Conservation (phyloP, 352 stramenopile genomes). For the Pythium biforme region DNA sequence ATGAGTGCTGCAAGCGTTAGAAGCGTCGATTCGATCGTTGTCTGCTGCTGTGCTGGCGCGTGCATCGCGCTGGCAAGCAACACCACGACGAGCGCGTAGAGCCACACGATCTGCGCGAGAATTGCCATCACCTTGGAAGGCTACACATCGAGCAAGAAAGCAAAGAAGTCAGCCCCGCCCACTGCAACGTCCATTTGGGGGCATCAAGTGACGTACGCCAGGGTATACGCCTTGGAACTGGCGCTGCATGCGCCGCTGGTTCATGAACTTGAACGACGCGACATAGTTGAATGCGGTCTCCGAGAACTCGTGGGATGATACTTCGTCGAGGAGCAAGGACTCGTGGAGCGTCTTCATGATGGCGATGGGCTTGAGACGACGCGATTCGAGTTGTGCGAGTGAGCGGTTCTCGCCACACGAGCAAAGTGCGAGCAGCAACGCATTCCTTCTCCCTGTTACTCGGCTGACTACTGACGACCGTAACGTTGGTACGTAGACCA, state of each 20-base stretch:
- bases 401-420: background rate
- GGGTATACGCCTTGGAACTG: conserved; percentile 38
- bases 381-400: background rate
- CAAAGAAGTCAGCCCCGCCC: background rate
- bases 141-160: background rate
- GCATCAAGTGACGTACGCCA: background rate
- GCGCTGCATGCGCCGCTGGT: conserved; percentile 30
- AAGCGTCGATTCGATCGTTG: conserved; percentile 5
- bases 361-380: background rate
- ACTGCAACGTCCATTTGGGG: background rate
- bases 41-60: background rate
- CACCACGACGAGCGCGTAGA: conserved; percentile 13
- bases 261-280: conserved; percentile 35
- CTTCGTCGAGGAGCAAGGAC: conserved; percentile 4
- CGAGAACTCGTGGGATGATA: background rate
- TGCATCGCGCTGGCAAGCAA: conserved; percentile 4
- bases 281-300: conserved; percentile 22
- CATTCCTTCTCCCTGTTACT: background rate
- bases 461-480: background rate
- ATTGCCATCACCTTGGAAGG: conserved; percentile 13
- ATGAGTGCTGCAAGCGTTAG: conserved; percentile 1
- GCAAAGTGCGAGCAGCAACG: too few relatives aligned
- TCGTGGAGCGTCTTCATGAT: conserved; percentile 1
- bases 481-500: background rate
- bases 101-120: conserved; percentile 22